A percentile compares a stretch with the other conserved stretches of the same genome.
Conservation (phyloP, 2,329 filamentous ascomycete genomes). For the Calonectria pteridis region DNA sequence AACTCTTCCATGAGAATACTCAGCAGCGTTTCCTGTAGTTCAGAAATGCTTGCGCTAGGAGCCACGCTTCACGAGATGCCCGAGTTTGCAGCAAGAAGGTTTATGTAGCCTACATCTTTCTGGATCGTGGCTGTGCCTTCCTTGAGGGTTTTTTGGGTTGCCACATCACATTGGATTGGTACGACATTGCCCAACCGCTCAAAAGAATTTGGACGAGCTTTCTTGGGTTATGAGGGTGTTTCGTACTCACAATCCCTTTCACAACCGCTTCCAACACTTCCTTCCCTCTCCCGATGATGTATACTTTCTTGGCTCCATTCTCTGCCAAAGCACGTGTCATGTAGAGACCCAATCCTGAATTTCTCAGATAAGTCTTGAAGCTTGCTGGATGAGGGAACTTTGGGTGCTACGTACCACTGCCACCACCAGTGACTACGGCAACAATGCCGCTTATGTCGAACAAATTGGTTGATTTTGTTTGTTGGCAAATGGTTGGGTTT, state of each 20-base stretch:
- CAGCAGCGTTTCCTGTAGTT: neutral
- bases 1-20: neutral
- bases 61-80: conserved; percentile 65
- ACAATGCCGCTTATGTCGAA: conserved; percentile 65
- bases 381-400: neutral
- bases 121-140: conserved; percentile 68
- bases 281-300: conserved; percentile 67
- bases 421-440: conserved; percentile 68
- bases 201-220: neutral
- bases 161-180: conserved; percentile 59
- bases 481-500: neutral
- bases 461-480: conserved; percentile 43
- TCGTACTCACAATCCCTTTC: conserved; percentile 34
- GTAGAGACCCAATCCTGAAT: conserved; percentile 65
- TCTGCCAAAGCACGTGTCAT: conserved; percentile 65
- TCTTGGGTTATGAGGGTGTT: neutral
- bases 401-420: conserved; percentile 31
- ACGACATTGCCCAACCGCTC: conserved; percentile 49
- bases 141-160: conserved; percentile 63
- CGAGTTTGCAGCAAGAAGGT: conserved; percentile 76
- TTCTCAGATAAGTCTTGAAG: neutral
- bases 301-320: conserved; percentile 66
- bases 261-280: conserved; percentile 61
- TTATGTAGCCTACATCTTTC: conserved; percentile 70
- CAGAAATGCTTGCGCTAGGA: conserved; percentile 19